These are phyloP conservation scores for Starmera amethionina DNA, from an alignment of 805 yeast species.

Conservation along the genomic window DNA sequence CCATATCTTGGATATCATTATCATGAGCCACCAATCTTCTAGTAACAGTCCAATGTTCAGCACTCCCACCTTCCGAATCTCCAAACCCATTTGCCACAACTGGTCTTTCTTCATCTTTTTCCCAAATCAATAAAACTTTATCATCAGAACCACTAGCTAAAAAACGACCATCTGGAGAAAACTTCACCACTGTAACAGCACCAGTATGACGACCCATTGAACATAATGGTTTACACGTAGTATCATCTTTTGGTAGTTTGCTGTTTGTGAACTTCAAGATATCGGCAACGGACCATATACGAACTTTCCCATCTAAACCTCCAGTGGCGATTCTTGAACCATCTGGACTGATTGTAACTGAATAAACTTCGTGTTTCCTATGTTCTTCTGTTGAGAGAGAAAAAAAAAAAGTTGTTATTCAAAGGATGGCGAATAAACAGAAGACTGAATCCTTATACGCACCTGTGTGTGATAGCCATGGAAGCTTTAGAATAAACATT, in stretches of 20 bases:
- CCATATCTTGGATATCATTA: constrained; percentile 93
- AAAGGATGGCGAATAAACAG: too few species aligned
- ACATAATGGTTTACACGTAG: constrained; percentile 51
- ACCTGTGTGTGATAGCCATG: constrained; percentile 61
- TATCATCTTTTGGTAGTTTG: constrained; percentile 18
- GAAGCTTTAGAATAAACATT: constrained; percentile 60
- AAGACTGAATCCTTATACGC: too few species aligned
- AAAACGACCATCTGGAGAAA: constrained; percentile 86
- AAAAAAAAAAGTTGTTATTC: constrained; percentile 2
- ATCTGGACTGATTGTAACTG: constrained; percentile 72
- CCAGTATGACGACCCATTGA: constrained; percentile 95
- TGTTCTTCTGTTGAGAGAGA: constrained; percentile 47
- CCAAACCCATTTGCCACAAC: constrained; percentile 46
- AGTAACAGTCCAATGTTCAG: constrained; percentile 92
- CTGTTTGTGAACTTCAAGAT: constrained; percentile 27
- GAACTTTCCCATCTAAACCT: constrained; percentile 85
- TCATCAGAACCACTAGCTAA: constrained; percentile 95
- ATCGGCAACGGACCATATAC: constrained; percentile 73
- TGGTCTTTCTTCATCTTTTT: constrained; percentile 56
- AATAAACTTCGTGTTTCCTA: constrained; percentile 74
- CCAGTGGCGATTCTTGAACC: constrained; percentile 87
- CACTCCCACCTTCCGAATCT: constrained; percentile 43
- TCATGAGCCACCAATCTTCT: constrained; percentile 93
- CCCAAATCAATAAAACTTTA: constrained; percentile 86
- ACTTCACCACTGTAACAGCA: constrained; percentile 88